These are phyloP conservation scores for Talaromyces sp. DNA, from an alignment of 2,329 filamentous ascomycete species.

Conservation along the genomic window DNA sequence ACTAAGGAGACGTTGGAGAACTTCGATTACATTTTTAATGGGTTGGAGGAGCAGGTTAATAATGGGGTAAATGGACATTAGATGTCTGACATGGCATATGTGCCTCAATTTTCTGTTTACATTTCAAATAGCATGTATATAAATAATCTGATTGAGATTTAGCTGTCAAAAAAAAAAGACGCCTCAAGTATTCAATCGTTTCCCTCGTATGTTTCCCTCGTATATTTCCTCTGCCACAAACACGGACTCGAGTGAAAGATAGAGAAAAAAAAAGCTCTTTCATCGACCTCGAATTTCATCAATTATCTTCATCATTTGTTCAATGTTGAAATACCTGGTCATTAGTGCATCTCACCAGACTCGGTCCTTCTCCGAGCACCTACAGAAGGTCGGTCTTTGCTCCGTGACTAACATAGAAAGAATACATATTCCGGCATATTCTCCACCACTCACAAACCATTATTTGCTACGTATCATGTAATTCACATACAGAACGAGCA, in stretches of 20 bases:
- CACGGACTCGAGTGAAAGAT: background rate
- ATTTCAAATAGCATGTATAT: background rate
- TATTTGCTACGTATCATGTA: background rate
- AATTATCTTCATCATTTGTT: too few relatives aligned
- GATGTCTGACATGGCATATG: background rate
- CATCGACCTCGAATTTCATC: background rate
- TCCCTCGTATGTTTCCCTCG: background rate
- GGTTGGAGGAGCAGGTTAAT: constrained; percentile 2
- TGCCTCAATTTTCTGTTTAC: background rate
- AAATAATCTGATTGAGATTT: background rate
- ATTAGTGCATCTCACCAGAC: background rate
- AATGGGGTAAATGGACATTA: background rate
- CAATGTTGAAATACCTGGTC: background rate
- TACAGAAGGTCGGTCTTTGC: constrained; percentile 4
- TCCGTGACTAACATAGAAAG: background rate
- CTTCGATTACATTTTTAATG: constrained; percentile 48
- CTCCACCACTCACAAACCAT: constrained; percentile 1
- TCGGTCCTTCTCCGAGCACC: constrained; percentile 11
- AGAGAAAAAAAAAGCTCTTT: background rate
- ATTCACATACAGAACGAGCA: background rate
- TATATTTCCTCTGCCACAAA: background rate
- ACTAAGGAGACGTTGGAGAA: constrained; percentile 52
- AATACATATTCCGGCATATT: background rate
- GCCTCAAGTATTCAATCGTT: background rate
- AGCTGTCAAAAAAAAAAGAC: background rate